Conservation (phyloP, 306 rosid species). For the Cucumis cinereus region DNA sequence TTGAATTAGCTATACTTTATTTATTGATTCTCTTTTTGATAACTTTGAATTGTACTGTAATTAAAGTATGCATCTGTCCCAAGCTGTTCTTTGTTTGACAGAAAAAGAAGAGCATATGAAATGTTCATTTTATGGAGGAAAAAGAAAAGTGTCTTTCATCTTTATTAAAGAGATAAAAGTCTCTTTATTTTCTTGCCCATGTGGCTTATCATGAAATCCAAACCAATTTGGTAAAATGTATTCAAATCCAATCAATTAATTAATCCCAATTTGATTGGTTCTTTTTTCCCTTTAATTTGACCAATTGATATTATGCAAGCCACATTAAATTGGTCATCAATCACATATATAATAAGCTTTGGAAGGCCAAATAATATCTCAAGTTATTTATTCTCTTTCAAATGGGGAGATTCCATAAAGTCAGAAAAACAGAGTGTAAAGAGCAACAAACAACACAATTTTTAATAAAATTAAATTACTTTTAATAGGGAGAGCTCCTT, state of each 20-base stretch:
- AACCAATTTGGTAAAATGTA: neutral
- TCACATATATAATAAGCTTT: neutral
- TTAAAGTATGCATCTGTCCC: constrained; percentile 4
- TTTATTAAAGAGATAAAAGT: neutral
- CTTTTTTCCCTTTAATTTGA: neutral
- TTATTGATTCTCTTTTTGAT: neutral
- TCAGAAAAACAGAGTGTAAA: neutral
- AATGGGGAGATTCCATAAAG: neutral
- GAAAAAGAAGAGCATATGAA: neutral
- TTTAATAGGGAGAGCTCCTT: too few species aligned
- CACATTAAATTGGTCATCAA: neutral
- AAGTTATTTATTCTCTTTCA: neutral
- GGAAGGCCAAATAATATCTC: neutral
- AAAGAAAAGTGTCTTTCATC: neutral
- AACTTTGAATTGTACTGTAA: neutral
- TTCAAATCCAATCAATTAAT: neutral
- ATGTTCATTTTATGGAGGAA: neutral
- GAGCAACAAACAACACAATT: neutral
- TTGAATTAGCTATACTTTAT: neutral
- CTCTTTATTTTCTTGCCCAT: neutral
- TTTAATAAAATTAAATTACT: too few species aligned
- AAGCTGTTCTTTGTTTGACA: neutral
- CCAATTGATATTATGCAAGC: neutral
- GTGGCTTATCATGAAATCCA: neutral
- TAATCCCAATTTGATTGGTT: too few species aligned